Evolutionary conservation across 2,329 filamentous ascomycete species (phyloP).

Genomic region (Chaetomium olivaceum): DNA sequence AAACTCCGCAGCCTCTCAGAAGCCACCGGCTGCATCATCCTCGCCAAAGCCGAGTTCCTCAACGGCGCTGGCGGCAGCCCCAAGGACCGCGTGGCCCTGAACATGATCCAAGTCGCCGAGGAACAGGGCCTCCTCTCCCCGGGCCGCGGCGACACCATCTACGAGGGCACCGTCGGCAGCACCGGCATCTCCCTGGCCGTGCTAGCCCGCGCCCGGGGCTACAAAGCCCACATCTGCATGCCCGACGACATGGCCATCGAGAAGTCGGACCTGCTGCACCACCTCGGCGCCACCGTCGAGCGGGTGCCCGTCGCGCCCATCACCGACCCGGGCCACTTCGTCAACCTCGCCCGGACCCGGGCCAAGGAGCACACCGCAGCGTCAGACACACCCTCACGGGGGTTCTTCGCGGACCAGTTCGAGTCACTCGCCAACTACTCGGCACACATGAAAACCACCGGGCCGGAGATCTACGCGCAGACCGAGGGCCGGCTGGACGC

Average conservation of each 20-base stretch:
- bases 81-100: constrained; percentile 91
- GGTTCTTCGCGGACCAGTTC: constrained; percentile 96
- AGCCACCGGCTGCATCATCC: constrained; percentile 82
- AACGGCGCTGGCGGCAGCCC: constrained; percentile 93
- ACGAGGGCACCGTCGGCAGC: constrained; percentile 94
- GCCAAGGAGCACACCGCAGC: constrained; percentile 71
- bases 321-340: constrained; percentile 89
- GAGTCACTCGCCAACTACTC: constrained; percentile 87
- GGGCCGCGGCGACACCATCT: constrained; percentile 86
- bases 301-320: constrained; percentile 89
- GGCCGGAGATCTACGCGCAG: constrained; percentile 85
- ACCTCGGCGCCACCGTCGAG: constrained; percentile 90
- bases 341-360: constrained; percentile 81
- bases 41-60: constrained; percentile 94
- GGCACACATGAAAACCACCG: constrained; percentile 79
- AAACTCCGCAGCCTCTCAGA: constrained; percentile 81
- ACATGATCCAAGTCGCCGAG: constrained; percentile 85
- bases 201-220: constrained; percentile 83
- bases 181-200: constrained; percentile 94
- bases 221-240: constrained; percentile 96
- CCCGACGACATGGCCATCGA: constrained; percentile 86
- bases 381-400: constrained; percentile 61
- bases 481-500: constrained; percentile 74
- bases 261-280: constrained; percentile 84
- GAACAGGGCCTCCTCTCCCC: constrained; percentile 72